Conservation (phyloP, 106 monocot species). For the Posidonia australis region DNA sequence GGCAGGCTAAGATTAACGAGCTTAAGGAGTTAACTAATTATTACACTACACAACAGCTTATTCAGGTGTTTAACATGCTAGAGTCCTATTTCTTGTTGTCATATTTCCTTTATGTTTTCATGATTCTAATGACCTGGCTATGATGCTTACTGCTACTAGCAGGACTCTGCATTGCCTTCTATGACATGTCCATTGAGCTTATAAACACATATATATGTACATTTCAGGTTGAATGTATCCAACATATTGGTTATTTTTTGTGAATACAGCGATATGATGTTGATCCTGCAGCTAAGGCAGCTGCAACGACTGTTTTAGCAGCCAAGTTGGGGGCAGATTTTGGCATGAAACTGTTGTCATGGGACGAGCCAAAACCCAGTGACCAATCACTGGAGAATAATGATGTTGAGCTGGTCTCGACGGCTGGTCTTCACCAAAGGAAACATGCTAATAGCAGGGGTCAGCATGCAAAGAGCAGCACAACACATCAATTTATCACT, state of each 20-base stretch:
- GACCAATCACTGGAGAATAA: constrained; percentile 13
- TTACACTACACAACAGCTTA: constrained; percentile 84
- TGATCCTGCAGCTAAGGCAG: constrained; percentile 81
- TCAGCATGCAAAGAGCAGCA: constrained; percentile 13
- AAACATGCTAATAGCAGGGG: constrained; percentile 28
- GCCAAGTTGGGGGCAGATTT: constrained; percentile 67
- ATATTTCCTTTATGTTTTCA: background rate
- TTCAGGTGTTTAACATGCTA: constrained; percentile 57
- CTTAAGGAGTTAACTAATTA: constrained; percentile 95
- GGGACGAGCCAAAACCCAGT: constrained; percentile 38
- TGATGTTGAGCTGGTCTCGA: constrained; percentile 25
- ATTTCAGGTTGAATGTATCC: no score
- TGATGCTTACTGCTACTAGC: no score
- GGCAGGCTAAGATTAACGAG: constrained; percentile 79
- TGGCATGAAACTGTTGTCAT: constrained; percentile 59
- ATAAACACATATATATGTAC: no score
- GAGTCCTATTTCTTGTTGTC: background rate
- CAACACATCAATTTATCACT: no score
- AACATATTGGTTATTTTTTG: no score
- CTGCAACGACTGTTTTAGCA: constrained; percentile 77
- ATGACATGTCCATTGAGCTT: no score
- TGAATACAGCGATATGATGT: constrained; percentile 65
- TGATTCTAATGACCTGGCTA: background rate
- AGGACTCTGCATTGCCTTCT: no score
- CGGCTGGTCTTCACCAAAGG: constrained; percentile 50